A percentile compares a stretch with the other conserved stretches of the same genome.
Conservation (phyloP, 75 land plant species). For the Azolla pinnata region DNA sequence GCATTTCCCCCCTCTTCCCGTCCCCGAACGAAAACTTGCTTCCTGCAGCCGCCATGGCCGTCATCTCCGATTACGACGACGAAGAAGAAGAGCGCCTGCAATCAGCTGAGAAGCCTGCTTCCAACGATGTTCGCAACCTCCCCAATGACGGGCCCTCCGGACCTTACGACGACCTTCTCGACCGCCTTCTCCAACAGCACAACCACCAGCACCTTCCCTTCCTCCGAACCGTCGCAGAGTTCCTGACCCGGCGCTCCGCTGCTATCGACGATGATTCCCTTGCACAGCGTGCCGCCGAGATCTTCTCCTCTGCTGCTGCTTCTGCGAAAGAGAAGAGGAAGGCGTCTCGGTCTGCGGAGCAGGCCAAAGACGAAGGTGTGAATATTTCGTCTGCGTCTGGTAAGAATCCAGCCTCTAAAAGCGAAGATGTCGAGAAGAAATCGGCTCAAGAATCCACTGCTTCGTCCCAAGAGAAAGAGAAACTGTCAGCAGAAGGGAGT, state of each 20-base stretch:
- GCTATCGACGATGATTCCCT: neutral
- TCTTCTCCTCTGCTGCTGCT: conserved; percentile 12
- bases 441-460: too few species aligned
- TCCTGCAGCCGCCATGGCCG: conserved; percentile 37
- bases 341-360: conserved; percentile 8
- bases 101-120: conserved; percentile 11
- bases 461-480: too few species aligned
- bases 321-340: conserved; percentile 17
- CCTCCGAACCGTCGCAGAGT: conserved; percentile 41
- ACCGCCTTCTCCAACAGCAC: conserved; percentile 19
- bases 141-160: neutral
- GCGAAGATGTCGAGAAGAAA: too few species aligned
- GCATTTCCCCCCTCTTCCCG: too few species aligned
- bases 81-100: neutral
- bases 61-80: conserved; percentile 41
- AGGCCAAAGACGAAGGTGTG: conserved; percentile 12
- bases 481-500: too few species aligned
- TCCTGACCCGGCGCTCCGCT: conserved; percentile 35
- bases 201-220: conserved; percentile 21
- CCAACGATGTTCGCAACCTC: neutral
- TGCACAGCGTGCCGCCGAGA: conserved; percentile 7
- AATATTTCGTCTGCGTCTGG: conserved; percentile 1
- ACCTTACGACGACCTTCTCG: conserved; percentile 11
- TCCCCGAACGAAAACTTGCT: too few species aligned
- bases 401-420: too few species aligned